Conservation (phyloP, 1,139 yeast species). For the Geotrichum candidum region DNA sequence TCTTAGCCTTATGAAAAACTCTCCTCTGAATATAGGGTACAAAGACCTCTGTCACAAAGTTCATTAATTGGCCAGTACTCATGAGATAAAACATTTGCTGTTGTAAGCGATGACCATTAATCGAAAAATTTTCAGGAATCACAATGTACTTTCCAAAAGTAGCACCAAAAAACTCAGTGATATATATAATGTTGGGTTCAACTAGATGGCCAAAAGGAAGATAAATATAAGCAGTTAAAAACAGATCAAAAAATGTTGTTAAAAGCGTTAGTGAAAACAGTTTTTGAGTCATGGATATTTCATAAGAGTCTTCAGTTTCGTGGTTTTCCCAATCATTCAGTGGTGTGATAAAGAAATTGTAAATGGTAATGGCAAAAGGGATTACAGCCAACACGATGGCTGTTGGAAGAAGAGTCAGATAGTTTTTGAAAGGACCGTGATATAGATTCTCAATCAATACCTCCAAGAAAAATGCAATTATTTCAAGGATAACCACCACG, state of each 20-base stretch:
- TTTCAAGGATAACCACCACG: conserved; percentile 46
- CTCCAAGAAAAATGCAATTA: conserved; percentile 73
- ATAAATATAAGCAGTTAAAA: conserved; percentile 80
- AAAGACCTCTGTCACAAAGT: conserved; percentile 54
- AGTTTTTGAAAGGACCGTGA: conserved; percentile 65
- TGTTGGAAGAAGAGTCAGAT: conserved; percentile 69
- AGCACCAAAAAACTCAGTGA: conserved; percentile 24
- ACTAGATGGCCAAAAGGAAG: conserved; percentile 74
- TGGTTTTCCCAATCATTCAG: conserved; percentile 75
- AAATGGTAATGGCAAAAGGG: conserved; percentile 57
- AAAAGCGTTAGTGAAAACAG: conserved; percentile 71
- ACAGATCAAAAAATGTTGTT: conserved; percentile 73
- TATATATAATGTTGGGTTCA: conserved; percentile 44
- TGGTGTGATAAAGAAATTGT: conserved; percentile 43
- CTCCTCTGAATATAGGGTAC: conserved; percentile 44
- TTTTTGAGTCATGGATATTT: conserved; percentile 60
- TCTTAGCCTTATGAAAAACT: conserved; percentile 33
- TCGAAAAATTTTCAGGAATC: conserved; percentile 39
- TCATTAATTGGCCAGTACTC: conserved; percentile 72
- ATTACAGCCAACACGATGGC: conserved; percentile 60
- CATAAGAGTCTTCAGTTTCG: conserved; percentile 48
- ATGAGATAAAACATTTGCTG: conserved; percentile 72
- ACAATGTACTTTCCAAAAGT: conserved; percentile 25
- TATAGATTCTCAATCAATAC: conserved; percentile 79
- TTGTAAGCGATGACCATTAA: conserved; percentile 62